phyloP scores from a whole-genome alignment of 2,329 filamentous ascomycete genomes.

The Rugonectria rugulosa region DNA sequence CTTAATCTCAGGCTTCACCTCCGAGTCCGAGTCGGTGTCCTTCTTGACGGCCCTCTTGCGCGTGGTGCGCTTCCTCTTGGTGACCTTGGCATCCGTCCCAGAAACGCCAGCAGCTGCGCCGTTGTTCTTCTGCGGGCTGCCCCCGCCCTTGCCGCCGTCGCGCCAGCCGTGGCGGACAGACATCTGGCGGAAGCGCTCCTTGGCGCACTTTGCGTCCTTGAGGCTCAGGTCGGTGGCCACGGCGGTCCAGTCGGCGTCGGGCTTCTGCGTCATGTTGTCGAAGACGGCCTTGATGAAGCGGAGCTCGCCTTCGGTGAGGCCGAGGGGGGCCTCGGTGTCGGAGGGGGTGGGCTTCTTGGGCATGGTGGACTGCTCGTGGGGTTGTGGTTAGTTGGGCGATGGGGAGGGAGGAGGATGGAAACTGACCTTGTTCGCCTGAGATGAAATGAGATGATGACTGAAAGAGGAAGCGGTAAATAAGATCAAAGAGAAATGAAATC shows the following conservation, averaged over 20 bases:
- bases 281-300: slow-evolving; percentile 52
- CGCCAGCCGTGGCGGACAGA: slow-evolving; percentile 51
- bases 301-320: slow-evolving; percentile 46
- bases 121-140: slow-evolving; percentile 42
- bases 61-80: slow-evolving; percentile 42
- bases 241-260: slow-evolving; percentile 50
- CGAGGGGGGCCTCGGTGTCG: slow-evolving; percentile 30
- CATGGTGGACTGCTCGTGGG: slow-evolving; percentile 40
- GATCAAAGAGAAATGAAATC: no score
- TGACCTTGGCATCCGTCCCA: slow-evolving; percentile 37
- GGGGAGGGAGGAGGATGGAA: background rate
- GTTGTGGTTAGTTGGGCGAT: background rate
- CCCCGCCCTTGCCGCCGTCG: slow-evolving; percentile 24
- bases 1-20: slow-evolving; percentile 33
- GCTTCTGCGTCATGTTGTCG: slow-evolving; percentile 50
- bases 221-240: slow-evolving; percentile 47
- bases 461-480: no score
- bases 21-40: slow-evolving; percentile 21
- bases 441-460: no score
- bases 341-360: slow-evolving; percentile 41
- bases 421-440: background rate
- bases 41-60: slow-evolving; percentile 44
- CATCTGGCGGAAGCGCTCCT: slow-evolving; percentile 52
- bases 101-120: slow-evolving; percentile 8
- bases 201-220: slow-evolving; percentile 52